phyloP scores from a whole-genome alignment of 192 early-diverging fungal genomes.

The Lunasporangiospora selenospora region DNA sequence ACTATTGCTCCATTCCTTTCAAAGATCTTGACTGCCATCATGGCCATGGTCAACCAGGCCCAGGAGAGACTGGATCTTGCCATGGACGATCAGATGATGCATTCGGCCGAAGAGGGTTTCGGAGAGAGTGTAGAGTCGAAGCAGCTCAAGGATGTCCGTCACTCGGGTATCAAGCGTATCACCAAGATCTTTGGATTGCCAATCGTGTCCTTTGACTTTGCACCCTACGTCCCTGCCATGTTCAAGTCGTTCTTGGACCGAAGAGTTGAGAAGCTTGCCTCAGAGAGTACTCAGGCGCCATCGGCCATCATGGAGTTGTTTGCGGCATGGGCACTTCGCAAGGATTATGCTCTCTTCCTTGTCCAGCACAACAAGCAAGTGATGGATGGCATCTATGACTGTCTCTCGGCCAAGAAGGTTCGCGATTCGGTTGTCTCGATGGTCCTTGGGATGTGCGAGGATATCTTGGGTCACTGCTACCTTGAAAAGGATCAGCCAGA shows the following conservation, averaged over 20 bases:
- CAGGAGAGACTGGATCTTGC: conserved; percentile 58
- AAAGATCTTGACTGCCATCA: conserved; percentile 72
- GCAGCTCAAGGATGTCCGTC: conserved; percentile 70
- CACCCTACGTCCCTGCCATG: conserved; percentile 77
- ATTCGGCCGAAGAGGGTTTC: conserved; percentile 22
- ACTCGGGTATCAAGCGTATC: conserved; percentile 76
- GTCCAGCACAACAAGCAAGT: conserved; percentile 66
- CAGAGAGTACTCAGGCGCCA: conserved; percentile 90
- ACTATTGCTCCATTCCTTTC: conserved; percentile 76
- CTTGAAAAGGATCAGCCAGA: conserved; percentile 52
- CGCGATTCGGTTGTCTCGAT: conserved; percentile 71
- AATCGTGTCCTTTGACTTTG: conserved; percentile 72
- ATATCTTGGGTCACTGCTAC: conserved; percentile 66
- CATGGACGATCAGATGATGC: conserved; percentile 19
- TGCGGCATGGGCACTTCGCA: conserved; percentile 74
- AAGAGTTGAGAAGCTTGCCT: conserved; percentile 71
- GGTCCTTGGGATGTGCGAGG: conserved; percentile 79
- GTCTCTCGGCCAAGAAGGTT: conserved; percentile 84
- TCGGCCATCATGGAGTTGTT: conserved; percentile 83
- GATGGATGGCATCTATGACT: conserved; percentile 71
- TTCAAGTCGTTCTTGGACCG: conserved; percentile 73
- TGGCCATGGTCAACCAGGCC: conserved; percentile 76
- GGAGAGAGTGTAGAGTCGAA: conserved; percentile 51
- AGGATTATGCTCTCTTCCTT: conserved; percentile 71
- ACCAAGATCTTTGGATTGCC: conserved; percentile 80